Conservation (phyloP, 2,329 filamentous ascomycete species). For the Xylaria digitata region DNA sequence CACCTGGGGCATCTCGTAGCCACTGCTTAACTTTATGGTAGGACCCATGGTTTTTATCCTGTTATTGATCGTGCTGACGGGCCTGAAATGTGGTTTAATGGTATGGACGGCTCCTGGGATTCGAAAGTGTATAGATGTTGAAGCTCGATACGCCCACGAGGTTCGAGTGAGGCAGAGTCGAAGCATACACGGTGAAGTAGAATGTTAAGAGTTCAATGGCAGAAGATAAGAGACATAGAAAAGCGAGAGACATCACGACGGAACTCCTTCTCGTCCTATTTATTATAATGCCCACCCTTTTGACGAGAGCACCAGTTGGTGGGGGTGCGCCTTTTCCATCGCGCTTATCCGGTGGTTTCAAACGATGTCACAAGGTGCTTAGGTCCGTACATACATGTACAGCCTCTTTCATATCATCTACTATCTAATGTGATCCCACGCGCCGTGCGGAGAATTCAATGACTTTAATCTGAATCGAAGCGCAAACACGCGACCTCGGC, state of each 20-base stretch:
- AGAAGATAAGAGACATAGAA: conserved; percentile 4
- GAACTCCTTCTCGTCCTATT: conserved; percentile 19
- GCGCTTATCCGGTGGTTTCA: conserved; percentile 38
- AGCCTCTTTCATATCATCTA: conserved; percentile 25
- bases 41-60: conserved; percentile 46
- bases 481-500: conserved; percentile 23
- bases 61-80: conserved; percentile 4
- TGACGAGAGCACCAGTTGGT: conserved; percentile 10
- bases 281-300: conserved; percentile 15
- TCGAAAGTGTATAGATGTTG: conserved; percentile 22
- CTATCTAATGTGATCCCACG: conserved; percentile 13
- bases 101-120: conserved; percentile 6
- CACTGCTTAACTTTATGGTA: conserved; percentile 72
- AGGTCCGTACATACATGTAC: conserved; percentile 22
- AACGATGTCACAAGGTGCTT: conserved; percentile 30
- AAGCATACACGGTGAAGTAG: conserved; percentile 21
- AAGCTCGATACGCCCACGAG: conserved; percentile 24
- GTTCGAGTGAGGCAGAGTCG: conserved; percentile 16
- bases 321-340: conserved; percentile 24
- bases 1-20: conserved; percentile 78
- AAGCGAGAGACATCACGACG: conserved; percentile 4
- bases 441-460: conserved; percentile 28
- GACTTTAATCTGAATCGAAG: conserved; percentile 15
- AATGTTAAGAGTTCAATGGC: background rate
- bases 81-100: conserved; percentile 7